Evolutionary conservation across 176 grass and related monocot genomes (phyloP).

Genomic region (Chloris gayana): DNA sequence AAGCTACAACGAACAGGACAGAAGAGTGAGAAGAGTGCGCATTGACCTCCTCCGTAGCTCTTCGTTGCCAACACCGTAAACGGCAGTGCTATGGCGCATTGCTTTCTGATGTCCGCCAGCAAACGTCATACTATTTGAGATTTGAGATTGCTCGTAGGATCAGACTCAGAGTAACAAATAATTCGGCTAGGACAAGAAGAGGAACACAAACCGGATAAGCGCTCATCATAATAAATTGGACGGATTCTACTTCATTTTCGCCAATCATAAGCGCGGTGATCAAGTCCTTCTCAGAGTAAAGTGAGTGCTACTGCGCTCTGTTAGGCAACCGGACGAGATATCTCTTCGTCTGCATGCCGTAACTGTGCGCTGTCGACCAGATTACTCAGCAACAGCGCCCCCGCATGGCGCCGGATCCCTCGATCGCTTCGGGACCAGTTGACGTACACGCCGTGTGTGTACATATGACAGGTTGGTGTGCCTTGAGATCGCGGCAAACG

Average conservation of each 20-base stretch:
- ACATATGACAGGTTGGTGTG: slow-evolving; percentile 19
- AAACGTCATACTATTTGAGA: slow-evolving; percentile 15
- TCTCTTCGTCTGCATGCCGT: not conserved
- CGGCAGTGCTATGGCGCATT: slow-evolving; percentile 23
- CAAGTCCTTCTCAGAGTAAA: not conserved
- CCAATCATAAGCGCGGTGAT: not conserved
- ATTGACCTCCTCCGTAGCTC: not conserved
- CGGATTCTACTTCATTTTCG: not conserved
- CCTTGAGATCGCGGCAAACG: not conserved
- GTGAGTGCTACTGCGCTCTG: not conserved
- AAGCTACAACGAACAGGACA: not conserved
- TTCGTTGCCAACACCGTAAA: slow-evolving; percentile 5
- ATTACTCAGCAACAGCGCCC: not conserved
- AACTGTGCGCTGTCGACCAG: not conserved
- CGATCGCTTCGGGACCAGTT: no score
- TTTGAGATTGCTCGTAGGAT: slow-evolving; percentile 6
- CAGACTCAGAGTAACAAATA: not conserved
- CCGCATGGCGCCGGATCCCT: no score
- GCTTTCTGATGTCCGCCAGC: not conserved
- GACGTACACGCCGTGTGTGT: not conserved
- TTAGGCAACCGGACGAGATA: not conserved
- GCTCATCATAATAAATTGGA: not conserved
- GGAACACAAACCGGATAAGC: slow-evolving; percentile 16
- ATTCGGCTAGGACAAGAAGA: not conserved
- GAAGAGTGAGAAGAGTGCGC: not conserved